These are phyloP conservation scores for Olyra latifolia DNA, from an alignment of 176 grass and related monocot genomes.

Conservation along the genomic window DNA sequence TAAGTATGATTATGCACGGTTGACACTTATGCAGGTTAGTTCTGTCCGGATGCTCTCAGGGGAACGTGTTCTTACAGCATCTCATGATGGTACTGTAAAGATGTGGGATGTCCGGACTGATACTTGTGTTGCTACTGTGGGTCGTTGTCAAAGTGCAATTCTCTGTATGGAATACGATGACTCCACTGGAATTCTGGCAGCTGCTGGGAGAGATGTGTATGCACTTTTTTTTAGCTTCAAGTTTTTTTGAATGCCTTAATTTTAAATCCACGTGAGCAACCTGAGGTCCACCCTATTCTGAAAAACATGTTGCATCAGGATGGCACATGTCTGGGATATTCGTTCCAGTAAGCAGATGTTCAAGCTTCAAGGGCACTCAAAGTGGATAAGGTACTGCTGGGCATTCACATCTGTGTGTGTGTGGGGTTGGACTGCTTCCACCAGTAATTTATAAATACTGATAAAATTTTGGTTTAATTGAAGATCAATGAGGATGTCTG, in stretches of 20 bases:
- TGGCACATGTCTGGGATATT: conserved; percentile 98
- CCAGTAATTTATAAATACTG: conserved; percentile 16
- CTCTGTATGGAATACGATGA: conserved; percentile 99
- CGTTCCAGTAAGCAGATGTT: conserved; percentile 88
- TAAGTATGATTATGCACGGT: conserved; percentile 32
- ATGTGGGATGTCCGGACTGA: conserved; percentile 99
- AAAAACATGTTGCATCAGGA: conserved; percentile 43
- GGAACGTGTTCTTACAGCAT: conserved; percentile 89
- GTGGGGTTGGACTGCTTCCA: not conserved
- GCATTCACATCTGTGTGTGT: not conserved
- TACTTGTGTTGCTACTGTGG: conserved; percentile 97
- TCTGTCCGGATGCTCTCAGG: conserved; percentile 98
- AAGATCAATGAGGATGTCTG: conserved; percentile 91
- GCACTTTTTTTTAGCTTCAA: conserved; percentile 38
- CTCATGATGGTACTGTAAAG: conserved; percentile 94
- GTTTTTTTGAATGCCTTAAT: conserved; percentile 26
- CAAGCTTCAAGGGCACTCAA: conserved; percentile 96
- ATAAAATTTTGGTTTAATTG: conserved; percentile 25
- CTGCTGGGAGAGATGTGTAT: conserved; percentile 95
- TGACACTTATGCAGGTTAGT: conserved; percentile 64
- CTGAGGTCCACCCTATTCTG: conserved; percentile 27
- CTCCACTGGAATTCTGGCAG: conserved; percentile 85
- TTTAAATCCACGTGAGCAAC: conserved; percentile 29
- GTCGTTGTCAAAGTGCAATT: conserved; percentile 84
- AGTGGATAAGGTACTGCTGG: conserved; percentile 83